Evolutionary conservation across 2,329 filamentous ascomycete species (phyloP).

Genomic region (Cladophialophora bantiana): DNA sequence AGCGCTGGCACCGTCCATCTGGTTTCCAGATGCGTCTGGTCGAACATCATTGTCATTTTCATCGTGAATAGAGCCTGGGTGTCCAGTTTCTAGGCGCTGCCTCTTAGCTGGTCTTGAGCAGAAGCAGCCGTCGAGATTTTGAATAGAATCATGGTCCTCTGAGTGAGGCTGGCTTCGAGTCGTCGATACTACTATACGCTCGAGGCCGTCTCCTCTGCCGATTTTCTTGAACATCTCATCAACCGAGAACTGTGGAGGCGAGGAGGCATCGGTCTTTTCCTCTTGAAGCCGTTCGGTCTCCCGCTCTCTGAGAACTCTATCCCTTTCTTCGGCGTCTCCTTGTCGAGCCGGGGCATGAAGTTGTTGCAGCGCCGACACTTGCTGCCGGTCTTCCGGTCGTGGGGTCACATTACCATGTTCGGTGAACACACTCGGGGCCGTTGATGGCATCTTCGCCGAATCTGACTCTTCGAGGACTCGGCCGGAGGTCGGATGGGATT

Average conservation of each 20-base stretch:
- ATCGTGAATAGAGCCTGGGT: background rate
- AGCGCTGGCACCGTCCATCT: conserved; percentile 20
- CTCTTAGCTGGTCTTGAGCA: conserved; percentile 35
- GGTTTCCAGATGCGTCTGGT: background rate
- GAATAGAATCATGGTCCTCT: conserved; percentile 13
- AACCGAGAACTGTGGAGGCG: conserved; percentile 41
- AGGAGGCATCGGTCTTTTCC: conserved; percentile 22
- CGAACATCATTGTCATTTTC: background rate
- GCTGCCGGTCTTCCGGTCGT: conserved; percentile 22
- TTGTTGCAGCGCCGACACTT: conserved; percentile 49
- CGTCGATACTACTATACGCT: conserved; percentile 25
- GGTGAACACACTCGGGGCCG: background rate
- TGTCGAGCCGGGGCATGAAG: conserved; percentile 46
- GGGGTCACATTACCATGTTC: conserved; percentile 22
- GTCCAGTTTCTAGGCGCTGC: conserved; percentile 21
- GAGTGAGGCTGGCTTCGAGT: conserved; percentile 19
- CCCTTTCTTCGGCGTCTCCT: conserved; percentile 46
- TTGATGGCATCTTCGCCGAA: background rate
- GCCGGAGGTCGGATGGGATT: background rate
- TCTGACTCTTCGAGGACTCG: background rate
- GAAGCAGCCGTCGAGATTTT: conserved; percentile 36
- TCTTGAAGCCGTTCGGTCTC: conserved; percentile 34
- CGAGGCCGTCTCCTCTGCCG: conserved; percentile 30
- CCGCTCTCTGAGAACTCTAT: conserved; percentile 42
- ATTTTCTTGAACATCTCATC: conserved; percentile 51